Evolutionary conservation across 2,329 filamentous ascomycete species (phyloP).

Genomic region (Nemania abortiva): DNA sequence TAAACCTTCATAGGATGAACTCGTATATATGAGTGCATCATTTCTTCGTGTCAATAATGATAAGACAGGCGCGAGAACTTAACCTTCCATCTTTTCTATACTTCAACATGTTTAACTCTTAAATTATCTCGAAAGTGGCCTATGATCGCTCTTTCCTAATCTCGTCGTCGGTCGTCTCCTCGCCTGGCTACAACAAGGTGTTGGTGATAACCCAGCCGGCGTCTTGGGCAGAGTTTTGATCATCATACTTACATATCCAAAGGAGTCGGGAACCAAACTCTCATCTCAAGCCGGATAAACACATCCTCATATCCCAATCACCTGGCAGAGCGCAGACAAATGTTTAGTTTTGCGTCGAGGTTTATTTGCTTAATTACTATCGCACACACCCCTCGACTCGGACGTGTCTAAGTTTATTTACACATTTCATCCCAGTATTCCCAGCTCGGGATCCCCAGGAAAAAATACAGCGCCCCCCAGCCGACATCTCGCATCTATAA

Average conservation of each 20-base stretch:
- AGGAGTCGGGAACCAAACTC: no score
- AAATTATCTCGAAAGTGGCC: no score
- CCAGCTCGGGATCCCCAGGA: neutral
- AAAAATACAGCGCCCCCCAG: neutral
- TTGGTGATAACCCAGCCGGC: no score
- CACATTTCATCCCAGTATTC: constrained; percentile 18
- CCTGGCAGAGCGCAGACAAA: neutral
- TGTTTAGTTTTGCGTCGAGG: neutral
- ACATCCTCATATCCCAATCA: neutral
- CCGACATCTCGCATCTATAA: constrained; percentile 15
- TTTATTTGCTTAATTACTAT: constrained; percentile 31
- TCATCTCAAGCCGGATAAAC: no score
- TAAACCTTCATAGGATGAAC: neutral
- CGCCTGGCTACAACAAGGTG: no score
- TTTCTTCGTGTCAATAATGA: neutral
- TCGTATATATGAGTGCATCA: neutral
- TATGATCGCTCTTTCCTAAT: no score
- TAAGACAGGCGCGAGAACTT: neutral
- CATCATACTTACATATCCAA: no score
- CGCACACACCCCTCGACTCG: constrained; percentile 21
- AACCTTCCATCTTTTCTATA: no score
- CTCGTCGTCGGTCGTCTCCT: no score
- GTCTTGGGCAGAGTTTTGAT: no score
- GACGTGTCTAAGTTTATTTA: constrained; percentile 9
- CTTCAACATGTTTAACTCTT: no score